These are phyloP conservation scores for Clavariopsis aquatica DNA, from an alignment of 495 filamentous ascomycete species.

Conservation along the genomic window DNA sequence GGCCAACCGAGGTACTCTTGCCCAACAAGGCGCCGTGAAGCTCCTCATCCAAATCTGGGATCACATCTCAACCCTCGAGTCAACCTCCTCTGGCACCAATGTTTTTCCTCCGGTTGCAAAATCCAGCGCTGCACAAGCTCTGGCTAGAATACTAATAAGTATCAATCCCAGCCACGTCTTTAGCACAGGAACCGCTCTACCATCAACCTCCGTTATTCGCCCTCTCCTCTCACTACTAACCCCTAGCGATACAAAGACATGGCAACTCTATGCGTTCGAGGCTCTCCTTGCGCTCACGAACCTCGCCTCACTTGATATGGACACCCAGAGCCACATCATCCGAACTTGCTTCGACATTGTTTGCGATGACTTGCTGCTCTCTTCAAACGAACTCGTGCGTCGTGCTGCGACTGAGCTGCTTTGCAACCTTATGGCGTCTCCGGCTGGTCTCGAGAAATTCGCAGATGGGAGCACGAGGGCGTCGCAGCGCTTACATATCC, in stretches of 20 bases:
- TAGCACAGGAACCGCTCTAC: constrained; percentile 68
- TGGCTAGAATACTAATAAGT: constrained; percentile 89
- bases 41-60: constrained; percentile 70
- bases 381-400: constrained; percentile 70
- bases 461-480: constrained; percentile 66
- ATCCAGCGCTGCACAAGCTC: constrained; percentile 72
- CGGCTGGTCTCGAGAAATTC: constrained; percentile 73
- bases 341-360: constrained; percentile 68
- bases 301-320: constrained; percentile 73
- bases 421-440: constrained; percentile 84
- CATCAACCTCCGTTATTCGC: constrained; percentile 73
- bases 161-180: constrained; percentile 86
- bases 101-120: constrained; percentile 42
- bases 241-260: constrained; percentile 60
- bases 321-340: constrained; percentile 69
- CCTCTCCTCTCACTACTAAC: constrained; percentile 73
- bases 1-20: constrained; percentile 72
- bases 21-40: constrained; percentile 89
- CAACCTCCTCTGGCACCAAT: constrained; percentile 8
- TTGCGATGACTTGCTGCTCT: constrained; percentile 75
- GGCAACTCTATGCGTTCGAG: constrained; percentile 90
- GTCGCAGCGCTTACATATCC: constrained; percentile 70
- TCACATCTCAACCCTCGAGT: constrained; percentile 52
- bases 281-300: constrained; percentile 90
- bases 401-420: constrained; percentile 85